Percentiles rank a stretch among this genome's conserved stretches.
Evolutionary conservation across 129 eudicot species (phyloP).

Genomic region (Lactuca sativa): DNA sequence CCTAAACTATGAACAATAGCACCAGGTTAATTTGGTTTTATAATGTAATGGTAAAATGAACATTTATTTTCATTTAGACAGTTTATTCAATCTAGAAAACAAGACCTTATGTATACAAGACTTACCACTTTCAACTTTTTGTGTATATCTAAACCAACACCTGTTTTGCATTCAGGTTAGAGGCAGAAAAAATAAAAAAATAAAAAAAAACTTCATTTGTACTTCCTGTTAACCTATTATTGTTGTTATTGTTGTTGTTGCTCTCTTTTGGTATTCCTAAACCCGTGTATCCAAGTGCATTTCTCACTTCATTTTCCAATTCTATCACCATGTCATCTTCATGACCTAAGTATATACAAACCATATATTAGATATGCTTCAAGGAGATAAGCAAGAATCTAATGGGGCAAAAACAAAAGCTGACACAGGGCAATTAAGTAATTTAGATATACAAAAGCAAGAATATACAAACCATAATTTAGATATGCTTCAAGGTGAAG

Average conservation of each 20-base stretch:
- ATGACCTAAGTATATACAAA: slow-evolving; percentile 52
- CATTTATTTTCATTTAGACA: too few species aligned
- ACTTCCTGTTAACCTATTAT: slow-evolving; percentile 41
- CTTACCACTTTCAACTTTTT: too few species aligned
- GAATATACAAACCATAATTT: too few species aligned
- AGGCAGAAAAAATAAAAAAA: not conserved
- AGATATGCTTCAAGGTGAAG: too few species aligned
- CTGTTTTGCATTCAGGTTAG: too few species aligned
- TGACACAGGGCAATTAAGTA: too few species aligned
- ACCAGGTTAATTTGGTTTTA: too few species aligned
- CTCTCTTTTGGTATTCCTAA: slow-evolving; percentile 43
- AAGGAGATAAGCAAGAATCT: slow-evolving; percentile 20
- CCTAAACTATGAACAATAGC: slow-evolving; percentile 88
- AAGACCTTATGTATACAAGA: too few species aligned
- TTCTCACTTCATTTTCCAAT: slow-evolving; percentile 92
- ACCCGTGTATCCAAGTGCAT: slow-evolving; percentile 47
- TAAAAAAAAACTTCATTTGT: not conserved
- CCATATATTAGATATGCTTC: not conserved
- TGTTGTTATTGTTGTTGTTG: not conserved
- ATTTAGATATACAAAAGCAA: too few species aligned
- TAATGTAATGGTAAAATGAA: too few species aligned
- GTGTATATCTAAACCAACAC: too few species aligned
- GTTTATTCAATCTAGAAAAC: too few species aligned
- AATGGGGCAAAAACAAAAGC: slow-evolving; percentile 20
- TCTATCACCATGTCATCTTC: slow-evolving; percentile 87